phyloP scores from a whole-genome alignment of 495 filamentous ascomycete species.

The Penicillium robsamsonii region DNA sequence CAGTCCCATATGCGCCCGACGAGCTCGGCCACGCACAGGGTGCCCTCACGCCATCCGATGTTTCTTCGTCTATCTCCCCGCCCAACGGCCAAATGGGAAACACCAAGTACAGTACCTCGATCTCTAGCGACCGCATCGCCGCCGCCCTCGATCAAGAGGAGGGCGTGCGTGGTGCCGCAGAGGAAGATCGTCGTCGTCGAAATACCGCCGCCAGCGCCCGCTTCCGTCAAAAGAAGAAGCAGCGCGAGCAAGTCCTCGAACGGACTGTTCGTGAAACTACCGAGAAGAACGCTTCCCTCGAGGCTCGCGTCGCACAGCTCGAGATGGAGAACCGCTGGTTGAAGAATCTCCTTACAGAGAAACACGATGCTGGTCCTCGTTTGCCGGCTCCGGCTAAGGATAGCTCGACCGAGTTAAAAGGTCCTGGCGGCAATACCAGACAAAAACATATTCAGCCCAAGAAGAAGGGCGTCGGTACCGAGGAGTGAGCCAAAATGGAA shows the following conservation, averaged over 20 bases:
- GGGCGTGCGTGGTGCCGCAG: slow-evolving; percentile 71
- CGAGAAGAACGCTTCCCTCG: slow-evolving; percentile 76
- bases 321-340: slow-evolving; percentile 98
- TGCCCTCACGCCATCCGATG: slow-evolving; percentile 44
- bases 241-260: slow-evolving; percentile 92
- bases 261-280: slow-evolving; percentile 84
- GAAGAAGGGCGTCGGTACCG: slow-evolving; percentile 50
- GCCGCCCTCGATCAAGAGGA: slow-evolving; percentile 42
- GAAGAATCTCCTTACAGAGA: slow-evolving; percentile 89
- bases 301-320: slow-evolving; percentile 77
- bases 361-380: slow-evolving; percentile 56
- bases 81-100: slow-evolving; percentile 47
- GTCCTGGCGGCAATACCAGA: slow-evolving; percentile 25
- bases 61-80: slow-evolving; percentile 49
- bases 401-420: slow-evolving; percentile 27
- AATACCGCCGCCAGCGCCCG: slow-evolving; percentile 94
- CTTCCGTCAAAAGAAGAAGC: slow-evolving; percentile 99
- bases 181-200: slow-evolving; percentile 95
- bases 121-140: slow-evolving; percentile 44
- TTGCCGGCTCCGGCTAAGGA: slow-evolving; percentile 33
- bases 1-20: slow-evolving; percentile 43
- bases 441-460: slow-evolving; percentile 50
- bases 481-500: slow-evolving; percentile 33
- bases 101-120: slow-evolving; percentile 48
- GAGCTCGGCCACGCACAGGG: slow-evolving; percentile 42